phyloP scores from a whole-genome alignment of 1,284 basidiomycete species.

The Trichosporon asahii region DNA sequence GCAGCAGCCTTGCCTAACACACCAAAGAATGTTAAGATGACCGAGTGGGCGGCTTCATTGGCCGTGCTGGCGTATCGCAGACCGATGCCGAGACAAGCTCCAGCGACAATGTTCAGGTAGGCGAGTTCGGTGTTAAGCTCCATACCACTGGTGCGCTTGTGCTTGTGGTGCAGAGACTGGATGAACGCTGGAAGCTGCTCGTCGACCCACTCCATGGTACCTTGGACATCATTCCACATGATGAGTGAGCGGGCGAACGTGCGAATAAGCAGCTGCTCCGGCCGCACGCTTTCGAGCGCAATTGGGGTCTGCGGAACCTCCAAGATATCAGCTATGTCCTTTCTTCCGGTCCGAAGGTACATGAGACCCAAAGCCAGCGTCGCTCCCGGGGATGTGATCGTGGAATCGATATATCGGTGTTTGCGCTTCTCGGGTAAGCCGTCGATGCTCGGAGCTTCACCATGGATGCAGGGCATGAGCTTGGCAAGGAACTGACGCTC shows the following conservation, averaged over 20 bases:
- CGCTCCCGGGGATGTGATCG: constrained; percentile 84
- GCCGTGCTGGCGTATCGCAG: constrained; percentile 93
- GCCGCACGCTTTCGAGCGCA: constrained; percentile 78
- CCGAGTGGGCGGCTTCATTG: constrained; percentile 74
- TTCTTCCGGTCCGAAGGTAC: constrained; percentile 79
- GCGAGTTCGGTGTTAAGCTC: constrained; percentile 79
- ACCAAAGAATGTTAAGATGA: constrained; percentile 77
- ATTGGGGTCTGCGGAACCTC: constrained; percentile 74
- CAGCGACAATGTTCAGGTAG: constrained; percentile 83
- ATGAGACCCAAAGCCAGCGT: constrained; percentile 86
- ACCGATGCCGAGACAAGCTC: constrained; percentile 84
- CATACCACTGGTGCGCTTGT: constrained; percentile 39
- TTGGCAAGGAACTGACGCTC: constrained; percentile 67
- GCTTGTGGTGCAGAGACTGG: constrained; percentile 58
- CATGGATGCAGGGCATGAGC: constrained; percentile 68
- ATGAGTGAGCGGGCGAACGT: constrained; percentile 76
- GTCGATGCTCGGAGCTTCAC: constrained; percentile 54
- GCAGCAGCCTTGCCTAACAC: constrained; percentile 59
- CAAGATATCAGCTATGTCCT: constrained; percentile 79
- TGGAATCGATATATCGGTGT: constrained; percentile 63
- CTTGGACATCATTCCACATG: constrained; percentile 76
- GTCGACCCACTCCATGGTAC: constrained; percentile 73
- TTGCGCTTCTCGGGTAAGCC: constrained; percentile 12
- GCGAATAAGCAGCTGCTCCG: constrained; percentile 78
- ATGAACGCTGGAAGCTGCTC: constrained; percentile 71